Conservation (phyloP, 441 rosid species). For the Erysimum cheiri region DNA sequence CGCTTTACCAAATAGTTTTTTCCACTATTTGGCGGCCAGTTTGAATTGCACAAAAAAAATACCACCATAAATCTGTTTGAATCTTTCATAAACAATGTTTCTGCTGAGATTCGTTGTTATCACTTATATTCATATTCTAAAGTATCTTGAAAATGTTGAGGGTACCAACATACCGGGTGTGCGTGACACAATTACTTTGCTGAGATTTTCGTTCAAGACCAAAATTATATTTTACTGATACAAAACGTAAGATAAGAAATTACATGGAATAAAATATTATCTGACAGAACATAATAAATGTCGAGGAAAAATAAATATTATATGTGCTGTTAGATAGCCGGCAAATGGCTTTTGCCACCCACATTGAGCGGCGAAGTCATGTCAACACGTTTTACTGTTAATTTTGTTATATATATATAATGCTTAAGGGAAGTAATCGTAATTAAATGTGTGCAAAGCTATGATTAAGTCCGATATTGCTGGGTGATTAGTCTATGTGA, state of each 20-base stretch:
- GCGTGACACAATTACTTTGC: constrained; percentile 5
- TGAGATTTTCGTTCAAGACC: background rate
- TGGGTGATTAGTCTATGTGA: constrained; percentile 39
- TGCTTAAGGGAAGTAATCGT: constrained; percentile 40
- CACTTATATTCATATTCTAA: constrained; percentile 13
- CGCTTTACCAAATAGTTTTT: background rate
- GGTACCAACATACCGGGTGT: constrained; percentile 16
- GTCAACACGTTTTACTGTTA: constrained; percentile 48
- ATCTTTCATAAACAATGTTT: constrained; percentile 18
- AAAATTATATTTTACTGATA: constrained; percentile 11
- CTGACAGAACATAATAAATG: constrained; percentile 38
- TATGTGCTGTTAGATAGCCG: constrained; percentile 45
- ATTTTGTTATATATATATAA: constrained; percentile 13
- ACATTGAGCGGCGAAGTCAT: constrained; percentile 44
- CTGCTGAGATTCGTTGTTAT: constrained; percentile 11
- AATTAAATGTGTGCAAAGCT: constrained; percentile 34
- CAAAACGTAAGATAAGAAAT: constrained; percentile 3
- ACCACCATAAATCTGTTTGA: constrained; percentile 23
- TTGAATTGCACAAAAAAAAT: background rate
- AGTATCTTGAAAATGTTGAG: background rate
- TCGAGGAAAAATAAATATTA: background rate
- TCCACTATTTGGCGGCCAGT: constrained; percentile 14
- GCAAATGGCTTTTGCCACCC: constrained; percentile 45
- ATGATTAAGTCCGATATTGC: constrained; percentile 41
- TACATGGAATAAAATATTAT: constrained; percentile 7